These are phyloP conservation scores for Paxillus involutus DNA, from an alignment of 768 basidiomycete genomes.

Conservation along the genomic window DNA sequence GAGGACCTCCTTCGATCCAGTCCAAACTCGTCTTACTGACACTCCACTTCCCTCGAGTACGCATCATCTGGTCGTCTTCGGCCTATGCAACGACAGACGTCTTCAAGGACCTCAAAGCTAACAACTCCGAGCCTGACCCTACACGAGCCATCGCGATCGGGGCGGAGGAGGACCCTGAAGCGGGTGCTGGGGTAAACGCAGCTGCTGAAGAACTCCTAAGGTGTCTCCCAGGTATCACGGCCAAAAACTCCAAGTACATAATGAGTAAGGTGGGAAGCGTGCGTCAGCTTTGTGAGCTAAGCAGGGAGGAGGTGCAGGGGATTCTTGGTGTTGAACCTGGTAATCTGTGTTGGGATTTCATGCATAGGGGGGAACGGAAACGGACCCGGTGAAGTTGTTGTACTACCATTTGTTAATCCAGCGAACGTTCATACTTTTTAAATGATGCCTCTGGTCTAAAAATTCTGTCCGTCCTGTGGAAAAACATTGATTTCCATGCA, in stretches of 20 bases:
- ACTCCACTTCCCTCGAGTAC: constrained; percentile 85
- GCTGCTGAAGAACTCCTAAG: constrained; percentile 83
- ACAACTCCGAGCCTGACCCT: constrained; percentile 79
- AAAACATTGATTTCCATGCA: too few species aligned
- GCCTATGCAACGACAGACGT: constrained; percentile 91
- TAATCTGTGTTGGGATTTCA: constrained; percentile 76
- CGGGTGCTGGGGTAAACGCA: constrained; percentile 66
- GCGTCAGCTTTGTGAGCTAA: constrained; percentile 69
- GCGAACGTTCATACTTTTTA: too few species aligned
- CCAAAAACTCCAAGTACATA: constrained; percentile 83
- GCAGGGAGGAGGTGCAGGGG: constrained; percentile 59
- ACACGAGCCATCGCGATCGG: constrained; percentile 76
- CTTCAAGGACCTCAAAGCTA: constrained; percentile 86
- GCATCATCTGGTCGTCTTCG: constrained; percentile 97
- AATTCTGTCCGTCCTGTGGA: too few species aligned
- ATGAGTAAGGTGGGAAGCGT: constrained; percentile 80
- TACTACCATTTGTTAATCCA: too few species aligned
- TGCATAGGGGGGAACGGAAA: constrained; percentile 63
- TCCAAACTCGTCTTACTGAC: constrained; percentile 91
- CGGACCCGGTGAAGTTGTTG: neutral
- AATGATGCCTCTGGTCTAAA: too few species aligned
- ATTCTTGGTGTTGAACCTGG: constrained; percentile 83
- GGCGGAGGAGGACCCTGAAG: constrained; percentile 70
- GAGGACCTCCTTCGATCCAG: constrained; percentile 63
- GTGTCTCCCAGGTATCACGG: constrained; percentile 79